Evolutionary conservation across 2,329 filamentous ascomycete genomes (phyloP).

Genomic region (Chrysosporium queenslandicum): DNA sequence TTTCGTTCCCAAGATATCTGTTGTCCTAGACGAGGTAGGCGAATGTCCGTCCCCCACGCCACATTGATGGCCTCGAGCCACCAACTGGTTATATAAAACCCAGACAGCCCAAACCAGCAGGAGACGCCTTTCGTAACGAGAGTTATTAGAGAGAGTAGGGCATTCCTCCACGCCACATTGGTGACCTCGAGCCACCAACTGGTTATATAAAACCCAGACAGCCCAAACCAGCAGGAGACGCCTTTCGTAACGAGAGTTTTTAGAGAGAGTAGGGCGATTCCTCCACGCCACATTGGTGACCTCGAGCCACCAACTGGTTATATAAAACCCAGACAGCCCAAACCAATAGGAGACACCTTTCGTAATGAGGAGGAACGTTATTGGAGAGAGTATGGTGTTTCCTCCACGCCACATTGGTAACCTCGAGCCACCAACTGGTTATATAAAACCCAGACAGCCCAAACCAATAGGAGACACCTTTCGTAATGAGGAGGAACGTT

Average conservation of each 20-base stretch:
- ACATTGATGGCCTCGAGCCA: conserved; percentile 9
- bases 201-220: conserved; percentile 2
- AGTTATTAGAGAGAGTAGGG: background rate
- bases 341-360: no score
- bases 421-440: no score
- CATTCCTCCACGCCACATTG: conserved; percentile 12
- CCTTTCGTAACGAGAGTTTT: no score
- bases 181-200: background rate
- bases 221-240: background rate
- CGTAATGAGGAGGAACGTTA: no score
- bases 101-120: background rate
- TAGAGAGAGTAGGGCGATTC: background rate
- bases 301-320: conserved; percentile 6
- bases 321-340: background rate
- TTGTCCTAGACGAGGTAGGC: background rate
- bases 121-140: no score
- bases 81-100: no score
- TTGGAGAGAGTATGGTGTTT: no score
- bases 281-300: background rate
- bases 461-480: no score
- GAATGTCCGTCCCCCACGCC: conserved; percentile 8
- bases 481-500: no score
- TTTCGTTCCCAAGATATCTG: background rate
- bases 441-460: no score
- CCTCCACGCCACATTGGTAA: no score